Percentiles rank a stretch among this genome's conserved stretches.
These are phyloP conservation scores for Hyaloscypha bicolor DNA, from an alignment of 495 filamentous ascomycete genomes.

Conservation along the genomic window DNA sequence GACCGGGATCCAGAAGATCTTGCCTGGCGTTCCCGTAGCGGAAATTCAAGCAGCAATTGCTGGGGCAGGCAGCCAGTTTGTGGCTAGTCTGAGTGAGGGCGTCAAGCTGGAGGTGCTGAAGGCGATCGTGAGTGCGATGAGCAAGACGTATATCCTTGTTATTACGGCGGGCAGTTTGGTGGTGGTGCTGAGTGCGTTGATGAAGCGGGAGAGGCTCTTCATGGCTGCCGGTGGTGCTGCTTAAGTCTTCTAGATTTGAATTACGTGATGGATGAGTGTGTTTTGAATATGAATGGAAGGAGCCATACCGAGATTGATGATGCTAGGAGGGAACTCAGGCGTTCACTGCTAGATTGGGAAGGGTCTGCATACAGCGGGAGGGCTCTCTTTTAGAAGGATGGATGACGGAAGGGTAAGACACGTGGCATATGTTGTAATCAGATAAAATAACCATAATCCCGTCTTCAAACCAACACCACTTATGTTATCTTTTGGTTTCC, in stretches of 20 bases:
- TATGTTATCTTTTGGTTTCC: not conserved
- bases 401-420: not conserved
- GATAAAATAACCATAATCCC: not conserved
- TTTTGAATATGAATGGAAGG: not conserved
- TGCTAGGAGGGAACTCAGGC: not conserved
- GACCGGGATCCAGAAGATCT: conserved; percentile 35
- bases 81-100: conserved; percentile 39
- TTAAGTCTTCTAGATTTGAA: not conserved
- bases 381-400: not conserved
- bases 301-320: not conserved
- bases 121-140: conserved; percentile 54
- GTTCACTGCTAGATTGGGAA: not conserved
- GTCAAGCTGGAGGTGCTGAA: conserved; percentile 42
- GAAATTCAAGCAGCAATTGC: conserved; percentile 50
- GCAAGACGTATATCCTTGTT: conserved; percentile 51
- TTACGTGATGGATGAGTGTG: not conserved
- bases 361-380: not conserved
- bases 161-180: conserved; percentile 50
- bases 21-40: conserved; percentile 39
- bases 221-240: conserved; percentile 31
- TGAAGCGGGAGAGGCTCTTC: conserved; percentile 59
- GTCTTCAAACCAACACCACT: not conserved
- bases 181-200: conserved; percentile 45
- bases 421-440: not conserved
- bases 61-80: conserved; percentile 47